These are phyloP conservation scores for Penicillium expansum DNA, from an alignment of 2,329 filamentous ascomycete species.

Conservation along the genomic window DNA sequence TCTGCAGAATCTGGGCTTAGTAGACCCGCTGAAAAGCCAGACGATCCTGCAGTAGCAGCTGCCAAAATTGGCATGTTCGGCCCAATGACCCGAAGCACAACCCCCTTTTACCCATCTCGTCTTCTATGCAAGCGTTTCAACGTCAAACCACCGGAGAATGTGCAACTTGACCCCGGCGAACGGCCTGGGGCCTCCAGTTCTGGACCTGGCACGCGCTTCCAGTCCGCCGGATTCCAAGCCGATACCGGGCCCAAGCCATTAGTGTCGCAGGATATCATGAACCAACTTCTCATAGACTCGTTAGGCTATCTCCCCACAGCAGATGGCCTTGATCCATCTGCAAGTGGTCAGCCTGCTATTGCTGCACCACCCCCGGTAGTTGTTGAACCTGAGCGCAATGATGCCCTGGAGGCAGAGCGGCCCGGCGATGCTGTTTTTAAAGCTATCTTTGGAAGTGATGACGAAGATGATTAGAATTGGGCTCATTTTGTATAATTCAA, in stretches of 20 bases:
- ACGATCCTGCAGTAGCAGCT: slow-evolving; percentile 79
- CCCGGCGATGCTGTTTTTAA: slow-evolving; percentile 81
- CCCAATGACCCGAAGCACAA: slow-evolving; percentile 69
- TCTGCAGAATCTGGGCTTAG: slow-evolving; percentile 43
- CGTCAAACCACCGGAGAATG: slow-evolving; percentile 71
- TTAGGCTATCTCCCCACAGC: slow-evolving; percentile 13
- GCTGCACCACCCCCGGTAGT: slow-evolving; percentile 15
- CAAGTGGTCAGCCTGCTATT: slow-evolving; percentile 10
- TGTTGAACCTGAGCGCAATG: slow-evolving; percentile 73
- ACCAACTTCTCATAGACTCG: slow-evolving; percentile 52
- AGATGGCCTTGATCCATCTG: slow-evolving; percentile 28
- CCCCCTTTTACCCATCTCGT: slow-evolving; percentile 74
- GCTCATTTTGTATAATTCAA: background rate
- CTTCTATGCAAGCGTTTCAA: slow-evolving; percentile 94
- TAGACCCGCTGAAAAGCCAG: slow-evolving; percentile 54
- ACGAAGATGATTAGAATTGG: slow-evolving; percentile 58
- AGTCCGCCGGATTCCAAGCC: slow-evolving; percentile 34
- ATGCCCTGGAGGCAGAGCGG: slow-evolving; percentile 69
- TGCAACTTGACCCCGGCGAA: slow-evolving; percentile 54
- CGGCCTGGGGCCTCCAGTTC: slow-evolving; percentile 33
- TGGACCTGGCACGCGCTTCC: slow-evolving; percentile 28
- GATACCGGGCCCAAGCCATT: slow-evolving; percentile 44
- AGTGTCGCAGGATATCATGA: slow-evolving; percentile 55
- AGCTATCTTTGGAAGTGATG: slow-evolving; percentile 89
- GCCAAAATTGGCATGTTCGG: slow-evolving; percentile 93